Evolutionary conservation across 2,329 filamentous ascomycete genomes (phyloP).

Genomic region (Pestalotiopsis sp.): DNA sequence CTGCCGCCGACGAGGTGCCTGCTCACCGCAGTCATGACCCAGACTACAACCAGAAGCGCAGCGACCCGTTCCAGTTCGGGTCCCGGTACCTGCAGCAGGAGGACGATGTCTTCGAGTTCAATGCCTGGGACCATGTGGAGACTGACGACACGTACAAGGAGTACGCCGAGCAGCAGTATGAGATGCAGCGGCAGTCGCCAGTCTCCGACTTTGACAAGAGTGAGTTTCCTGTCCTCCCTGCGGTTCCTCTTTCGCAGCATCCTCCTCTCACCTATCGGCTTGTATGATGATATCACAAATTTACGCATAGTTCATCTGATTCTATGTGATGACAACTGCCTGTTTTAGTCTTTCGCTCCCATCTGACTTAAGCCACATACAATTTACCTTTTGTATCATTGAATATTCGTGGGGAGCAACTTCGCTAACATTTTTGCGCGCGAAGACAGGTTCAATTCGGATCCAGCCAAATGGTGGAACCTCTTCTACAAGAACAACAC

Average conservation of each 20-base stretch:
- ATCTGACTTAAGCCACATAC: conserved; percentile 57
- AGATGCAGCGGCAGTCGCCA: conserved; percentile 80
- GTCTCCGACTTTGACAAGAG: conserved; percentile 93
- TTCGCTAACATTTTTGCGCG: conserved; percentile 35
- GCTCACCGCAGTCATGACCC: conserved; percentile 74
- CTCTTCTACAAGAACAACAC: conserved; percentile 98
- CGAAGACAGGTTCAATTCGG: conserved; percentile 80
- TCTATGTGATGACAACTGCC: conserved; percentile 62
- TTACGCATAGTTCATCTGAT: conserved; percentile 73
- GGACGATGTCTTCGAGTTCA: conserved; percentile 95
- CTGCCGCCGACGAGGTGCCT: conserved; percentile 39
- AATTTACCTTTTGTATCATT: conserved; percentile 13
- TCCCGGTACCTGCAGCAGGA: conserved; percentile 81
- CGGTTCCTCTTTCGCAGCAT: not conserved
- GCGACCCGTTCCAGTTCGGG: conserved; percentile 94
- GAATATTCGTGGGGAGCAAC: conserved; percentile 14
- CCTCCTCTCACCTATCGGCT: conserved; percentile 23
- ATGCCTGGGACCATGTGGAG: conserved; percentile 98
- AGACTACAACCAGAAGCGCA: conserved; percentile 77
- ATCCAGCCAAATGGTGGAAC: conserved; percentile 98
- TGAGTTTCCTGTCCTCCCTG: conserved; percentile 43
- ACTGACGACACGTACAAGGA: conserved; percentile 86
- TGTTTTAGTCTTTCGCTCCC: conserved; percentile 72
- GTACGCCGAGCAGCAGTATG: conserved; percentile 83
- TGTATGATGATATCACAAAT: conserved; percentile 60